Conservation (phyloP, 495 filamentous ascomycete genomes). For the Xylaria venustula region DNA sequence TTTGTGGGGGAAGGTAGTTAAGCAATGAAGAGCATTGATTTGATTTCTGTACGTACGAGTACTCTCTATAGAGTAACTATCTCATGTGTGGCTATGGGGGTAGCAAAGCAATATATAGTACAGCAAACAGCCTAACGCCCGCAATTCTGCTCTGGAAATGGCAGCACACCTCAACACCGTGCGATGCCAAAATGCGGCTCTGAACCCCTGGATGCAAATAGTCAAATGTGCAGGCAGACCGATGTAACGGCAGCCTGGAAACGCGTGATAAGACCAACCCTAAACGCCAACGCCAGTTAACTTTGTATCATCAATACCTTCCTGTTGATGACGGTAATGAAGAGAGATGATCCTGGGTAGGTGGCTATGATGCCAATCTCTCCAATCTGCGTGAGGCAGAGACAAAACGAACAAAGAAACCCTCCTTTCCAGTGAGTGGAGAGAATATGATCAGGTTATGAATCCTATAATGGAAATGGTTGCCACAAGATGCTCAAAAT, state of each 20-base stretch:
- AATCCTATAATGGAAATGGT: no score
- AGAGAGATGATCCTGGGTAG: background rate
- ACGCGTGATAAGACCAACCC: background rate
- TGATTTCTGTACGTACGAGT: no score
- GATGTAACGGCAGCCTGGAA: background rate
- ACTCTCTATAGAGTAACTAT: no score
- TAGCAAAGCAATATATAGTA: background rate
- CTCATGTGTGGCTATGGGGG: background rate
- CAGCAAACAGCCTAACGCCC: background rate
- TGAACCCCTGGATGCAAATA: background rate
- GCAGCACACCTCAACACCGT: slow-evolving; percentile 17
- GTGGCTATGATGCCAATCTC: background rate
- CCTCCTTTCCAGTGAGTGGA: background rate
- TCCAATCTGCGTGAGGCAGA: background rate
- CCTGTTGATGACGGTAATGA: background rate
- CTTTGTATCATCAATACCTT: background rate
- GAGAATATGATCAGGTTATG: background rate
- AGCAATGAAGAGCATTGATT: no score
- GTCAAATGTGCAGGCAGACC: background rate
- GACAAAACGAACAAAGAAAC: background rate
- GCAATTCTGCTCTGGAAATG: background rate
- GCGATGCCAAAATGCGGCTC: slow-evolving; percentile 5
- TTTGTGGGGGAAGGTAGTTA: no score
- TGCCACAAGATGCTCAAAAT: no score
- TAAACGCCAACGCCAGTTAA: slow-evolving; percentile 3